These are phyloP conservation scores for Penicillium nucicola DNA, from an alignment of 495 filamentous ascomycete genomes.

Conservation along the genomic window DNA sequence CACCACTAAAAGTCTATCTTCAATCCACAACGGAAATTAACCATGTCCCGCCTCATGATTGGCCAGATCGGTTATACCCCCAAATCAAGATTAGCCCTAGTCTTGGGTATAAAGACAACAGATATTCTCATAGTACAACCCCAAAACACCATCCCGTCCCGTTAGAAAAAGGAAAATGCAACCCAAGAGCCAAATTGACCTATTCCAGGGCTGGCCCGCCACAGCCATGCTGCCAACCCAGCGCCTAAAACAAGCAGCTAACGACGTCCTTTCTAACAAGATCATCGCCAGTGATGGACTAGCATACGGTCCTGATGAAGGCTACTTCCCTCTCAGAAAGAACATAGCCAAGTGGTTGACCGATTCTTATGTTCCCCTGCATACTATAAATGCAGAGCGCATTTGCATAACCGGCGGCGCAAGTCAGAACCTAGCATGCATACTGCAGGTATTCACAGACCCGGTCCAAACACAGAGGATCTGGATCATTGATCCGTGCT, in stretches of 20 bases:
- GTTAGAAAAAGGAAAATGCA: too few species aligned
- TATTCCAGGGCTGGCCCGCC: constrained; percentile 62
- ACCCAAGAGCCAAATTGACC: constrained; percentile 39
- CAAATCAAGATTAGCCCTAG: background rate
- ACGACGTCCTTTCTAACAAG: constrained; percentile 50
- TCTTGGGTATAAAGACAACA: background rate
- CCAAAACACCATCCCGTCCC: background rate
- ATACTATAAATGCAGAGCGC: constrained; percentile 34
- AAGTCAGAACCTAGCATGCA: constrained; percentile 56
- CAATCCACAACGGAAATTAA: too few species aligned
- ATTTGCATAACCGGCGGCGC: constrained; percentile 72
- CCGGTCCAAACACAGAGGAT: constrained; percentile 58
- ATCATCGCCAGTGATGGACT: constrained; percentile 47
- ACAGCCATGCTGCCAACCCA: constrained; percentile 56
- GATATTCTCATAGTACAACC: background rate
- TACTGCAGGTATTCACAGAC: constrained; percentile 63
- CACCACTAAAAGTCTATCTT: too few species aligned
- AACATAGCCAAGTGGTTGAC: constrained; percentile 61
- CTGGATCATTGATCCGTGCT: constrained; percentile 66
- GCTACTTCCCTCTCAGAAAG: constrained; percentile 56
- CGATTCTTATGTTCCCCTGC: constrained; percentile 42
- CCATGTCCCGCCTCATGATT: background rate
- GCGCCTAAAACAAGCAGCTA: constrained; percentile 49
- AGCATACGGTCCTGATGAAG: constrained; percentile 68
- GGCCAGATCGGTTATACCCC: constrained; percentile 1